Conservation (phyloP, 2,329 filamentous ascomycete genomes). For the Penicillium glabrum region DNA sequence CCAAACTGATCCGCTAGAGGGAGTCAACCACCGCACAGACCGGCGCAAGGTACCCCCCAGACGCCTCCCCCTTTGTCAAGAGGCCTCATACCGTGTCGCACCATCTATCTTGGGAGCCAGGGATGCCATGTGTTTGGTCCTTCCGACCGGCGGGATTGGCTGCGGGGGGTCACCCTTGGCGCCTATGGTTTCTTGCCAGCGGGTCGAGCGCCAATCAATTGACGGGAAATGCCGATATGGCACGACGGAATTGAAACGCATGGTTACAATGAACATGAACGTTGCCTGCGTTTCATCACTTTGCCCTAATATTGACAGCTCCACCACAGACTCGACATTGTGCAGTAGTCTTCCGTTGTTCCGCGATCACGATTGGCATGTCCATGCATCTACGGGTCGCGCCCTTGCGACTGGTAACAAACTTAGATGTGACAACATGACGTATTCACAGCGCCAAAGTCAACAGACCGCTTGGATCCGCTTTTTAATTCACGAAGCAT, state of each 20-base stretch:
- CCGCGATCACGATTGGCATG: conserved; percentile 6
- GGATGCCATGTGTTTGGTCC: conserved; percentile 3
- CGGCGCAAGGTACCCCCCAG: conserved; percentile 12
- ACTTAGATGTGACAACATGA: conserved; percentile 7
- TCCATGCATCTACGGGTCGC: conserved; percentile 4
- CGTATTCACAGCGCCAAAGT: neutral
- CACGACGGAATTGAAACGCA: conserved; percentile 6
- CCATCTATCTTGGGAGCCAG: conserved; percentile 13
- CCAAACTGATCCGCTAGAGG: conserved; percentile 16
- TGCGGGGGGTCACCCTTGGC: conserved; percentile 10
- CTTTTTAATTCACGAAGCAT: neutral
- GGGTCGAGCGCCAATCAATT: conserved; percentile 15
- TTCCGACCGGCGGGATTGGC: conserved; percentile 14
- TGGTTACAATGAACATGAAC: conserved; percentile 6
- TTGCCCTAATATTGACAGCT: conserved; percentile 7
- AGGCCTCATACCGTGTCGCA: conserved; percentile 14
- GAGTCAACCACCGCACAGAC: conserved; percentile 19
- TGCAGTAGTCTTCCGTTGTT: neutral
- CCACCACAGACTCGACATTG: conserved; percentile 1
- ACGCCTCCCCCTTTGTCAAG: conserved; percentile 8
- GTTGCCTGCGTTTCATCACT: conserved; percentile 12
- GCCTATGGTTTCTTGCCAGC: conserved; percentile 10
- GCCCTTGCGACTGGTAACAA: conserved; percentile 14
- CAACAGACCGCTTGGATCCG: neutral
- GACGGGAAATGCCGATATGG: conserved; percentile 1